Conservation (phyloP, 805 yeast species). For the Cyberlindnera xylosilytica region DNA sequence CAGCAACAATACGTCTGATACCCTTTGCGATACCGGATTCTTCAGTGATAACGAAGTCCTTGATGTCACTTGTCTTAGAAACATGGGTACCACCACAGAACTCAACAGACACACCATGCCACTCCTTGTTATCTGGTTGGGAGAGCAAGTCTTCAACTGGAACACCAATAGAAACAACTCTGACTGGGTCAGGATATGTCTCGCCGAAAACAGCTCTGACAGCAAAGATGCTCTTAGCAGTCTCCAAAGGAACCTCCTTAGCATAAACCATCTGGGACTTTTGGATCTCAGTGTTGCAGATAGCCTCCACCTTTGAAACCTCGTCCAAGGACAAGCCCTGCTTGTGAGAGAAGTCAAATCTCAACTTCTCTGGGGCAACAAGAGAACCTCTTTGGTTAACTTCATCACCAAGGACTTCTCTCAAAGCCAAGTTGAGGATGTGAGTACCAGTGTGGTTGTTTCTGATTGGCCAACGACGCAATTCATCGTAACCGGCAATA, state of each 20-base stretch:
- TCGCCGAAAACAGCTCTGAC: constrained; percentile 98
- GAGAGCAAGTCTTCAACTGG: constrained; percentile 78
- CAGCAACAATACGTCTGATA: constrained; percentile 96
- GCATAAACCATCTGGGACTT: constrained; percentile 72
- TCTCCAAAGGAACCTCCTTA: constrained; percentile 71
- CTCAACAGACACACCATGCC: constrained; percentile 81
- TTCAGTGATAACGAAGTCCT: constrained; percentile 84
- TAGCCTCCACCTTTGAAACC: constrained; percentile 68
- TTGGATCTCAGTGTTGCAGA: constrained; percentile 69
- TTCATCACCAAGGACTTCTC: constrained; percentile 80
- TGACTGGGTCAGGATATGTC: constrained; percentile 97
- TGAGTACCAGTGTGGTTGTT: constrained; percentile 99
- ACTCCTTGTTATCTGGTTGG: constrained; percentile 67
- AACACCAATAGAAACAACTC: constrained; percentile 94
- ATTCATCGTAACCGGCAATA: constrained; percentile 86
- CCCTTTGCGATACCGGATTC: constrained; percentile 99
- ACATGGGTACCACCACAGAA: constrained; percentile 99
- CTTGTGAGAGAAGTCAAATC: constrained; percentile 96
- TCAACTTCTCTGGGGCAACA: constrained; percentile 90
- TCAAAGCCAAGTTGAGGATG: constrained; percentile 82
- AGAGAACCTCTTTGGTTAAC: constrained; percentile 96
- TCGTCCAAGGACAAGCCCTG: constrained; percentile 73
- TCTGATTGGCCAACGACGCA: constrained; percentile 94
- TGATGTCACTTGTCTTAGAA: constrained; percentile 86
- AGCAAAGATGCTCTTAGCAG: constrained; percentile 75